phyloP scores from a whole-genome alignment of 169 alveolate species.

The Plasmodium ovale region DNA sequence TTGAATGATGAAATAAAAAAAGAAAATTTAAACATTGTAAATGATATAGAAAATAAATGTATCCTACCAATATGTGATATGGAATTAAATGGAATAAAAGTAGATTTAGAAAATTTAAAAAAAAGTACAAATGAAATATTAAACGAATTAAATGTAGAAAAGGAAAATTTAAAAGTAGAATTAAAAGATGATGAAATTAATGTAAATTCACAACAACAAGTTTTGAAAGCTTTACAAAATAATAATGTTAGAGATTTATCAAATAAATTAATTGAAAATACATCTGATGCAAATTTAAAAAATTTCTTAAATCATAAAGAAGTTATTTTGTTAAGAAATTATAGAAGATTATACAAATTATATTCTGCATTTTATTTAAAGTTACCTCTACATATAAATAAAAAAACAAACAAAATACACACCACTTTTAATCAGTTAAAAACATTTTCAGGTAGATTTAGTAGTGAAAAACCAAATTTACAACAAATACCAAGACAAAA shows the following conservation, averaged over 20 bases:
- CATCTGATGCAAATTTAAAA: conserved; percentile 87
- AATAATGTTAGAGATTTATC: conserved; percentile 81
- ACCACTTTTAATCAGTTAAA: conserved; percentile 90
- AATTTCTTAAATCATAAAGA: conserved; percentile 85
- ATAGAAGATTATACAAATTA: conserved; percentile 86
- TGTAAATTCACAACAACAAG: conserved; percentile 88
- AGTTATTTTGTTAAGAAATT: conserved; percentile 84
- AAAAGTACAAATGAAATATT: conserved; percentile 81
- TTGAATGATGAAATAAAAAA: conserved; percentile 80
- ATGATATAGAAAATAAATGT: conserved; percentile 87
- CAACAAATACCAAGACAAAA: conserved; percentile 91
- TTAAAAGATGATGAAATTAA: conserved; percentile 80
- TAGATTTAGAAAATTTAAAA: conserved; percentile 81
- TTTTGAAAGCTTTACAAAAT: conserved; percentile 82
- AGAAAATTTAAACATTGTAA: conserved; percentile 81
- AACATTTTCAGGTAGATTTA: conserved; percentile 91
- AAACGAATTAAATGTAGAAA: conserved; percentile 77
- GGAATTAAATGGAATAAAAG: conserved; percentile 89
- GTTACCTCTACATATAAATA: conserved; percentile 86
- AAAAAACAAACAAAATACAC: conserved; percentile 85
- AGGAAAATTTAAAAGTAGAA: conserved; percentile 75
- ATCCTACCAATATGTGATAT: conserved; percentile 87
- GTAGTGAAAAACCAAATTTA: conserved; percentile 91
- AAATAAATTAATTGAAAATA: conserved; percentile 83
- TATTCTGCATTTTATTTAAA: conserved; percentile 88